A percentile compares a stretch with the other conserved stretches of the same genome.
Evolutionary conservation across 192 early-diverging fungal species (phyloP).

Genomic region (Umbelopsis sp.): DNA sequence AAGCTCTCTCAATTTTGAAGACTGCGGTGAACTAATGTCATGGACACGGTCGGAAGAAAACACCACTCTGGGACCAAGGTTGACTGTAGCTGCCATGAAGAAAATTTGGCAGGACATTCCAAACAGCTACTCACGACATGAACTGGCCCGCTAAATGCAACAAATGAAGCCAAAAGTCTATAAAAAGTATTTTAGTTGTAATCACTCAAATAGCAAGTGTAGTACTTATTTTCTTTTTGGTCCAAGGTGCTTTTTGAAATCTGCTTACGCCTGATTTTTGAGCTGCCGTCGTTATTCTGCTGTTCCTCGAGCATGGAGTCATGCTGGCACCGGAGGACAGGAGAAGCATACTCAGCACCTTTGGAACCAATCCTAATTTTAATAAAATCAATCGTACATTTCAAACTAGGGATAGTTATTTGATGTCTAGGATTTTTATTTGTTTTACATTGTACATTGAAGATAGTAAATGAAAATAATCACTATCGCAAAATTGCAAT

Average conservation of each 20-base stretch:
- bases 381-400: no score
- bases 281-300: no score
- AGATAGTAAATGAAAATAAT: neutral
- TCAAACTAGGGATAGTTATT: no score
- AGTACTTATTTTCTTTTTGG: no score
- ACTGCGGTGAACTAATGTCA: neutral
- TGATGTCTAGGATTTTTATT: neutral
- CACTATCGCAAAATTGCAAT: neutral
- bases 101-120: constrained; percentile 12
- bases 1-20: constrained; percentile 6
- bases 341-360: no score
- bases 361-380: no score
- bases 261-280: no score
- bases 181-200: no score
- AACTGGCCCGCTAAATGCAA: neutral
- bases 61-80: neutral
- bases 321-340: no score
- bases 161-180: neutral
- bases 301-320: no score
- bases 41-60: neutral
- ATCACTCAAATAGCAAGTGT: no score
- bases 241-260: no score
- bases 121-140: neutral
- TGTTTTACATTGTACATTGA: neutral
- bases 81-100: neutral